Base-by-base conservation (phyloP, 176 grass and related monocot species). In the Phragmites australis region DNA sequence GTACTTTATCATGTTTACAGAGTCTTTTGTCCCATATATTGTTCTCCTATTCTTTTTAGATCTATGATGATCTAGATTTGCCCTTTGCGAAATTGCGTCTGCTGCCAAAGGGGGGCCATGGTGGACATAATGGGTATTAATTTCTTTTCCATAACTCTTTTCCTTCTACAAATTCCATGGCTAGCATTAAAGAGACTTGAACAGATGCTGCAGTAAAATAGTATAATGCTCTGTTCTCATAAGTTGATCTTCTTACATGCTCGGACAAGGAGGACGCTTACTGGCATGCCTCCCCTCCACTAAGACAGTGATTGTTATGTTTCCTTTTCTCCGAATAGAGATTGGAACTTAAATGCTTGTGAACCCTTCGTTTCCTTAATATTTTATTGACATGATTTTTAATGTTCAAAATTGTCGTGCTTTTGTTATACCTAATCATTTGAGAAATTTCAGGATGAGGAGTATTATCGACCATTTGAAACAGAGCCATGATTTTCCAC, bases 61-160 rank as follows among this genome's bases (percentile, higher is more conserved):
- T 94, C 61, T 94, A 97, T 15, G 91, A 97, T 80, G 94, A 97
- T 76, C 88, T 94, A 45, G 94, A 97, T 64, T 72, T 97, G 64
- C 89, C 94, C 72, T 97, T 94, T 80, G 91, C 89, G 13, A 97
- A 97, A 85, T 67, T 97, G 67, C 89, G 91, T 16, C 77, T 97
- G 82, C 79, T 97, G 42, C 89, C 94, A 77, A 97, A 97, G 80
- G 91, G 91, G 54, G 94, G 94, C 39, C 94, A 97, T 80, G 94
- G 94, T 49, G 94, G 94, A 3, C 94, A 97, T 57, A 92, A 97
- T 62, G 91, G 94, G 94, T 97, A 92, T 22, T 81, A 55, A 67
- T 41, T 64, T 61, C 15, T 54, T 66, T 51, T 77, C 16, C 18
- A 42, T 6, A 51, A 6, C 39, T 42, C 69, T 32, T 53, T 32